Evolutionary conservation across 2,329 filamentous ascomycete species (phyloP).

Genomic region (Colletotrichum costaricense): DNA sequence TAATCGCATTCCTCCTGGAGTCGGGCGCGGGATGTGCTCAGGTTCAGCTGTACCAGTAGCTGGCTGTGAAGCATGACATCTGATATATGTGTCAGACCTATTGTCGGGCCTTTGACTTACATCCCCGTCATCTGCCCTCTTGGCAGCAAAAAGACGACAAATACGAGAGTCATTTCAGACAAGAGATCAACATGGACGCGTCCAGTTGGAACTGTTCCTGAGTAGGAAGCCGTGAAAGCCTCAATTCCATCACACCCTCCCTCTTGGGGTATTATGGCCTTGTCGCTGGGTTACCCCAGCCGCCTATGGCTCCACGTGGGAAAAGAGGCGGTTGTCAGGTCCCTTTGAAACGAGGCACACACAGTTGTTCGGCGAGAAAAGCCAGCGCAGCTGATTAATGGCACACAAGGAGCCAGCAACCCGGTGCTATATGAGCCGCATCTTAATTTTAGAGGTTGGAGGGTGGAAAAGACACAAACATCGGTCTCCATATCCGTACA

Average conservation of each 20-base stretch:
- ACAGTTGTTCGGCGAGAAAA: not conserved
- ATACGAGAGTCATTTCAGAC: not conserved
- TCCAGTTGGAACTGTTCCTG: not conserved
- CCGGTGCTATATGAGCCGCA: not conserved
- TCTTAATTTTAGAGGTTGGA: not conserved
- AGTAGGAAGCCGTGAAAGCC: not conserved
- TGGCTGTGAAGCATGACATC: not conserved
- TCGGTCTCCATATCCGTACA: not conserved
- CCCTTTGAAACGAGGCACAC: constrained; percentile 5
- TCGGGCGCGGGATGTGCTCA: not conserved
- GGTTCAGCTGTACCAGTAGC: not conserved
- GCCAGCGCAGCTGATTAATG: not conserved
- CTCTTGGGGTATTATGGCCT: not conserved
- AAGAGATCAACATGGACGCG: not conserved
- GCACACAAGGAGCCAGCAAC: not conserved
- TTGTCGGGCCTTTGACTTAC: not conserved
- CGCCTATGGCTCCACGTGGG: constrained; percentile 21
- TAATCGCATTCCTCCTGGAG: not conserved
- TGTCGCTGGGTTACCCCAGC: constrained; percentile 23
- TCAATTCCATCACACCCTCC: not conserved
- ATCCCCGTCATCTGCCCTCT: not conserved
- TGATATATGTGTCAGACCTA: not conserved
- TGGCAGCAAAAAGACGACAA: not conserved
- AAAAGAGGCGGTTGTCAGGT: constrained; percentile 11
- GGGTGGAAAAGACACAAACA: not conserved